Conservation (phyloP, 1,139 yeast genomes). For the Diutina rugosa region DNA sequence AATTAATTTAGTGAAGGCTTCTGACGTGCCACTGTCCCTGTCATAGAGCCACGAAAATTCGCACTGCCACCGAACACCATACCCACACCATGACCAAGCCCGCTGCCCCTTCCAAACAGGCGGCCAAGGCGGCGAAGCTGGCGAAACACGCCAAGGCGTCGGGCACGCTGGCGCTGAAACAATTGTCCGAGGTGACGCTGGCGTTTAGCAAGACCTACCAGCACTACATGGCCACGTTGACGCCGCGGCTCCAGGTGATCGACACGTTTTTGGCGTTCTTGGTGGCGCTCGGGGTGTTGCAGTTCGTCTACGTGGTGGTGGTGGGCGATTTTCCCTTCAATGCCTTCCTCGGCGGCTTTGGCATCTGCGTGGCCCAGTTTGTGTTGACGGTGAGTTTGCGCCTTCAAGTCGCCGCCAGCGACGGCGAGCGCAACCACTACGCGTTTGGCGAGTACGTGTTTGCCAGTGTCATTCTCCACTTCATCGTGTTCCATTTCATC, state of each 20-base stretch:
- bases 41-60: too few species aligned
- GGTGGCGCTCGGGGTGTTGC: slow-evolving; percentile 63
- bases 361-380: slow-evolving; percentile 89
- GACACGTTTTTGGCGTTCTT: slow-evolving; percentile 68
- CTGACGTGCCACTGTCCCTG: too few species aligned
- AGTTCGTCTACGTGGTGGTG: slow-evolving; percentile 61
- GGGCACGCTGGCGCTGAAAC: not conserved
- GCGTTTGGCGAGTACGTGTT: slow-evolving; percentile 83
- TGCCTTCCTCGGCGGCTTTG: slow-evolving; percentile 90
- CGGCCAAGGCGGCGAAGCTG: not conserved
- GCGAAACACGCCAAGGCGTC: not conserved
- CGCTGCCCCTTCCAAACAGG: not conserved
- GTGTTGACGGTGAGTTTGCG: slow-evolving; percentile 75
- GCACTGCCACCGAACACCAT: too few species aligned
- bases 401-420: slow-evolving; percentile 34
- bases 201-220: slow-evolving; percentile 36
- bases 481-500: slow-evolving; percentile 81
- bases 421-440: slow-evolving; percentile 8
- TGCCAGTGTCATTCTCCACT: slow-evolving; percentile 82
- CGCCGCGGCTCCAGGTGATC: slow-evolving; percentile 48
- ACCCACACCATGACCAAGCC: not conserved
- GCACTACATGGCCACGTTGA: slow-evolving; percentile 29
- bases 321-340: slow-evolving; percentile 93
- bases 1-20: too few species aligned
- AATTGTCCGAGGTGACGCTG: slow-evolving; percentile 27